Percentiles rank a stretch among this genome's conserved stretches.
These are phyloP conservation scores for Candida anutae DNA, from an alignment of 1,139 yeast genomes.

Conservation along the genomic window DNA sequence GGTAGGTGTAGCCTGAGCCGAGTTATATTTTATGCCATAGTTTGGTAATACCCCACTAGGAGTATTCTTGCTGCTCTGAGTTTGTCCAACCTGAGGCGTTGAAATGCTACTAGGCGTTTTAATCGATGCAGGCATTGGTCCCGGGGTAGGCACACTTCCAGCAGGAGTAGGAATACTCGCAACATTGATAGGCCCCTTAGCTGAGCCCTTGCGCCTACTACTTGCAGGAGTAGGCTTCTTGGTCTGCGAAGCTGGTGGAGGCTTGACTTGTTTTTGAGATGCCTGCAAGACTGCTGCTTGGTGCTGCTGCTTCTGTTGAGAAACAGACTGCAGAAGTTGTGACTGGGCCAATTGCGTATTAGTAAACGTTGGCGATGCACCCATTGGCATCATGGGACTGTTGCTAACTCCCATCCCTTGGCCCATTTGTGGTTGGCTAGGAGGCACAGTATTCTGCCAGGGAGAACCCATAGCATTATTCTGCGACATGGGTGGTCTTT, in stretches of 20 bases:
- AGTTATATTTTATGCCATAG: constrained; percentile 9
- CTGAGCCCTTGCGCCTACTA: constrained; percentile 21
- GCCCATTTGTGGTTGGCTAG: constrained; percentile 4
- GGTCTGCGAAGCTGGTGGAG: constrained; percentile 9
- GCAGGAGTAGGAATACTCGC: constrained; percentile 26
- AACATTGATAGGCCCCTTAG: constrained; percentile 13
- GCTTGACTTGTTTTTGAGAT: constrained; percentile 4
- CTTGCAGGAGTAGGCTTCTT: constrained; percentile 11
- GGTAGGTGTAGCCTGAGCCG: constrained; percentile 7
- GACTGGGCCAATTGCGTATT: constrained; percentile 11
- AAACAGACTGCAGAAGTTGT: constrained; percentile 8
- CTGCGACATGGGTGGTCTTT: background rate
- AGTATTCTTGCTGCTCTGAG: constrained; percentile 35
- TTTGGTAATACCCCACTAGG: constrained; percentile 35
- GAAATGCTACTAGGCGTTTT: constrained; percentile 41
- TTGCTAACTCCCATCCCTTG: constrained; percentile 9
- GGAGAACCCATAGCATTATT: constrained; percentile 11
- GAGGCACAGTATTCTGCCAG: constrained; percentile 16
- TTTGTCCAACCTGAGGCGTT: constrained; percentile 32
- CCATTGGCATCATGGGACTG: constrained; percentile 19
- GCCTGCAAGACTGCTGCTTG: constrained; percentile 3
- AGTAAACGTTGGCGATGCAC: constrained; percentile 12
- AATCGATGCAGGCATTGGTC: constrained; percentile 30
- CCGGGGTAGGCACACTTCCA: constrained; percentile 36
- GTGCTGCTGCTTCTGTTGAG: constrained; percentile 8